Conservation (phyloP, 1,284 basidiomycete genomes). For the Sporisorium scitamineum region DNA sequence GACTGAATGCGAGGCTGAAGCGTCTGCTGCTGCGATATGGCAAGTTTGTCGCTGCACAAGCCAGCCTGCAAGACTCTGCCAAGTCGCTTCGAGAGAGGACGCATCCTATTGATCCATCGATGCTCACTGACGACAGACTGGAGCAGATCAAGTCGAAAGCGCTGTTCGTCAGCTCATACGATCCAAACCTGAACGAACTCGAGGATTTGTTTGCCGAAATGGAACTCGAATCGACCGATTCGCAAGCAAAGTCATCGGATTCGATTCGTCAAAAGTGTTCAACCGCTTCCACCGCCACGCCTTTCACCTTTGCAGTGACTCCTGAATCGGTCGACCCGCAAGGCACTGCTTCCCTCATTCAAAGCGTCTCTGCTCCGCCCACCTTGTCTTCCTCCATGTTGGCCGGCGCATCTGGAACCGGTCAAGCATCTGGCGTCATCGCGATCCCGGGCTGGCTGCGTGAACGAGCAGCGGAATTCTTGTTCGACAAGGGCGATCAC, state of each 20-base stretch:
- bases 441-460: conserved; percentile 93
- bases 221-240: conserved; percentile 10
- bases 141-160: conserved; percentile 59
- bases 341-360: conserved; percentile 37
- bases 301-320: conserved; percentile 34
- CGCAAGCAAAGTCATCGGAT: not conserved
- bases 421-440: conserved; percentile 74
- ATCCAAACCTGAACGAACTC: conserved; percentile 13
- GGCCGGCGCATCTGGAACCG: conserved; percentile 22
- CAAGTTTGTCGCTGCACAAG: conserved; percentile 47
- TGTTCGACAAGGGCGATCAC: conserved; percentile 89
- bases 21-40: conserved; percentile 41
- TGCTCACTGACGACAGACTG: conserved; percentile 53
- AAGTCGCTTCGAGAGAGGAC: conserved; percentile 29
- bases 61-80: conserved; percentile 26
- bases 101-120: conserved; percentile 10
- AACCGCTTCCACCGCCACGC: conserved; percentile 25
- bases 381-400: conserved; percentile 16
- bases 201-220: conserved; percentile 19
- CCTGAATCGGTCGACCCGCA: conserved; percentile 25
- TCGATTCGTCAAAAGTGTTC: conserved; percentile 18
- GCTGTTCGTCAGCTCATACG: conserved; percentile 49
- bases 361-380: conserved; percentile 21
- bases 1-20: conserved; percentile 35
- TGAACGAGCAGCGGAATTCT: conserved; percentile 86